Conservation (phyloP, 2,329 filamentous ascomycete genomes). For the Penicillium sumatraense region DNA sequence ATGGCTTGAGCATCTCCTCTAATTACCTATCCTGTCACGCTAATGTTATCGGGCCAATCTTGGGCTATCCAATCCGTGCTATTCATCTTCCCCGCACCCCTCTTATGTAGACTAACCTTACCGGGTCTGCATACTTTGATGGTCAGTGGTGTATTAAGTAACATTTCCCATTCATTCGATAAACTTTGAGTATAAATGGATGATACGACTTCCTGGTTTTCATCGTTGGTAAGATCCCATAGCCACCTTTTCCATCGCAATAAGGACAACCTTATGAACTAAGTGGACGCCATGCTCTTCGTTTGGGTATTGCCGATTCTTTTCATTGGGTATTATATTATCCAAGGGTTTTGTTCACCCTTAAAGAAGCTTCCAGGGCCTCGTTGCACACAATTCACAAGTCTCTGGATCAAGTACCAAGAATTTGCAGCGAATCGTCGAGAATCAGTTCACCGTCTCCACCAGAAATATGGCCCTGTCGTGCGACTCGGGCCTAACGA, state of each 20-base stretch:
- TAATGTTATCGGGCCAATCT: slow-evolving; percentile 11
- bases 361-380: slow-evolving; percentile 33
- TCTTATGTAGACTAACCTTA: not conserved
- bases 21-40: slow-evolving; percentile 14
- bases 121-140: slow-evolving; percentile 3
- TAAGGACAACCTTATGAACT: not conserved
- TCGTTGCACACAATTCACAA: slow-evolving; percentile 34
- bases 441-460: slow-evolving; percentile 34
- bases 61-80: not conserved
- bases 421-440: slow-evolving; percentile 35
- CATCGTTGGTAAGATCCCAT: not conserved
- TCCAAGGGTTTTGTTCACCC: slow-evolving; percentile 19
- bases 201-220: not conserved
- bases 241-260: not conserved
- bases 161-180: not conserved
- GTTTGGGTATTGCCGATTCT: slow-evolving; percentile 16
- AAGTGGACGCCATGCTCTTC: slow-evolving; percentile 19
- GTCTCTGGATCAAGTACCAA: slow-evolving; percentile 35
- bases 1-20: slow-evolving; percentile 15
- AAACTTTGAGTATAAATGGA: not conserved
- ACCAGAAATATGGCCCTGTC: slow-evolving; percentile 31
- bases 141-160: not conserved
- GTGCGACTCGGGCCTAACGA: slow-evolving; percentile 38
- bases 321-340: slow-evolving; percentile 13
- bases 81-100: slow-evolving; percentile 21